Evolutionary conservation across 2,329 filamentous ascomycete genomes (phyloP), one percentile per base, ranked within the genome.

Genomic region (Aspergillus vadensis): DNA sequence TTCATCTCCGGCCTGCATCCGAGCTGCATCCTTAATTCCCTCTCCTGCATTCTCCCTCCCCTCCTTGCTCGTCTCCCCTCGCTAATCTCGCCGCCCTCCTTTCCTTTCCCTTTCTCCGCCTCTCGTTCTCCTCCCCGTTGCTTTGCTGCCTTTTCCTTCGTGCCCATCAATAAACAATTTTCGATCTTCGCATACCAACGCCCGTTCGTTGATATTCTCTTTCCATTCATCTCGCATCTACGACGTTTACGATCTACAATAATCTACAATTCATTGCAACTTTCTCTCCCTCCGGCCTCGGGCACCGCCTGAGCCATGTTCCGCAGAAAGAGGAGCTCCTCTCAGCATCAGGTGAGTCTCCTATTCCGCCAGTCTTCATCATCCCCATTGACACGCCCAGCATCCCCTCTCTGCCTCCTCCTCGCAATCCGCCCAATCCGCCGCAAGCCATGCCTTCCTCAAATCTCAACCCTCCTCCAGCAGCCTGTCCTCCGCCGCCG

Each of bases 401-500:
- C 77, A 91, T 87, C 85, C 87, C 66, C 79, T 88, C 62, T 88
- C 85, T 60, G 81, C 83, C 64, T 81, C 85, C 60, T 88, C 88
- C 59, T 86, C 87, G 54, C 88, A 90, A 58, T 88, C 88, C 70
- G 92, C 91, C 60, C 86, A 92, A 57, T 88, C 90, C 50, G 92
- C 92, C 59, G 92, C 93, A 62, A 87, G 87, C 62, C 89, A 91
- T 74, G 93, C 92, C 60, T 96, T 94, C 77, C 83, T 89, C 72
- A 87, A 85, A 68, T 87, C 84, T 71, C 83, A 86, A 75, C 77
- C 84, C 68, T 85, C 88, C 68, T 85, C 85, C 75, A 81, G 80
- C 61, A 87, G 86, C 60, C 83, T 97, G 47, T 96, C 93, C 43
- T 89, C 90, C 38, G 91, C 93, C 6, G 94, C 94, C 12, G 93